Percentiles rank a stretch among this genome's conserved stretches.
Evolutionary conservation across 805 yeast species (phyloP).

Genomic region (Hagleromyces aurorensis): DNA sequence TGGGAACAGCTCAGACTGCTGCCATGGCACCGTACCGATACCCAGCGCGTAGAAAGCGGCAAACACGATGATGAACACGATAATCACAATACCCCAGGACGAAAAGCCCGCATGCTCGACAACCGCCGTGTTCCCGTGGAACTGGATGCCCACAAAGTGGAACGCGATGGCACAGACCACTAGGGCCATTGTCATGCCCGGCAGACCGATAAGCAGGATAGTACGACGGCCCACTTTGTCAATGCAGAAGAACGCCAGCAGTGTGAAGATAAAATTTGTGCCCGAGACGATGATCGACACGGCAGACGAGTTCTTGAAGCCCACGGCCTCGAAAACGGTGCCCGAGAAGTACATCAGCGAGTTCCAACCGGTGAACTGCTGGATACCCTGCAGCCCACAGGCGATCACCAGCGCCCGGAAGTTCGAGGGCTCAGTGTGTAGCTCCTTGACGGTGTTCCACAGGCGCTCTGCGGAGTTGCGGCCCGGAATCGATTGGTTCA

Average conservation of each 20-base stretch:
- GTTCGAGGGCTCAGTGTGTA: conserved; percentile 68
- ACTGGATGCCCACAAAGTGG: conserved; percentile 67
- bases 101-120: conserved; percentile 41
- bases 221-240: conserved; percentile 85
- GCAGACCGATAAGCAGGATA: conserved; percentile 70
- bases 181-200: conserved; percentile 74
- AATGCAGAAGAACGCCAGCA: conserved; percentile 77
- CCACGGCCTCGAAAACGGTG: conserved; percentile 85
- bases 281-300: conserved; percentile 92
- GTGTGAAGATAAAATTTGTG: conserved; percentile 84
- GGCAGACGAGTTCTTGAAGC: conserved; percentile 84
- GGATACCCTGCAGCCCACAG: conserved; percentile 92
- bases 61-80: conserved; percentile 75
- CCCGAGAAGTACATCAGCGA: conserved; percentile 93
- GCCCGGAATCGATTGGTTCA: conserved; percentile 42
- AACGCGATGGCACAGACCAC: conserved; percentile 83
- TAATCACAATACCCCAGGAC: conserved; percentile 84
- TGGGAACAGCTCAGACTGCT: conserved; percentile 90
- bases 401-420: conserved; percentile 84
- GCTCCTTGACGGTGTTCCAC: conserved; percentile 52
- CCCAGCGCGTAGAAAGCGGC: conserved; percentile 92
- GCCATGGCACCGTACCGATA: conserved; percentile 98
- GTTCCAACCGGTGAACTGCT: conserved; percentile 95
- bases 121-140: conserved; percentile 40
- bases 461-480: conserved; percentile 40